Base-by-base conservation (phyloP, 495 filamentous ascomycete species). In the Astrothelium subdiscretum region DNA sequence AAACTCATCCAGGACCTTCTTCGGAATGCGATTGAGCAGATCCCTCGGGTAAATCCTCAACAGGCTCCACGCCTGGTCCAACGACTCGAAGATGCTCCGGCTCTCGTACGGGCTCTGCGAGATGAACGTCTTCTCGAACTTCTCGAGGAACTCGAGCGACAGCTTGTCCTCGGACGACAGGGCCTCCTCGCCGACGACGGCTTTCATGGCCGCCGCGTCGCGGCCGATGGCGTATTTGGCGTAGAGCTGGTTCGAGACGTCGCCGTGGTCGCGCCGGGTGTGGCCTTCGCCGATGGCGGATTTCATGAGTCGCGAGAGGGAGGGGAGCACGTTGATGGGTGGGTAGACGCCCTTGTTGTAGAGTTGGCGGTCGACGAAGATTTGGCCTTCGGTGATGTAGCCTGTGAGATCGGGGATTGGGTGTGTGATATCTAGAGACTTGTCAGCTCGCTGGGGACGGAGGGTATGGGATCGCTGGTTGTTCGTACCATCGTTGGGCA, bases 211-310 rank as follows among this genome's bases (percentile, higher is more conserved):
- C 44, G 94, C 95, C 0, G 92, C 94, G 72, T 99, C 94, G 79
- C 91, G 90, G 72, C 94, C 94, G 71, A 99, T 97, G 74, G 94
- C 94, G 75, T 99, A 99, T 79, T 99, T 99, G 73, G 94, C 94
- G 75, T 99, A 99, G 63, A 99, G 84, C 80, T 99, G 94, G 80
- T 97, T 97, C 62, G 95, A 97, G 40, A 99, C 94, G 76, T 99
- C 94, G 62, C 89, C 88, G 77, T 99, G 94, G 72, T 99, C 94
- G 76, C 89, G 89, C 65, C 94, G 87, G 2, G 94, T 97, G 78
- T 87, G 92, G 65, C 89, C 89, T 76, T 96, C 91, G 71, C 95
- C 95, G 67, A 99, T 99, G 70, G 94, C 95, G 67, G 95, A 97
- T 74, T 99, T 99, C 94, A 99, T 99, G 68, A 99, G 88, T 83